Base-by-base conservation (phyloP, 2,329 filamentous ascomycete genomes). In the Alternaria rosae region DNA sequence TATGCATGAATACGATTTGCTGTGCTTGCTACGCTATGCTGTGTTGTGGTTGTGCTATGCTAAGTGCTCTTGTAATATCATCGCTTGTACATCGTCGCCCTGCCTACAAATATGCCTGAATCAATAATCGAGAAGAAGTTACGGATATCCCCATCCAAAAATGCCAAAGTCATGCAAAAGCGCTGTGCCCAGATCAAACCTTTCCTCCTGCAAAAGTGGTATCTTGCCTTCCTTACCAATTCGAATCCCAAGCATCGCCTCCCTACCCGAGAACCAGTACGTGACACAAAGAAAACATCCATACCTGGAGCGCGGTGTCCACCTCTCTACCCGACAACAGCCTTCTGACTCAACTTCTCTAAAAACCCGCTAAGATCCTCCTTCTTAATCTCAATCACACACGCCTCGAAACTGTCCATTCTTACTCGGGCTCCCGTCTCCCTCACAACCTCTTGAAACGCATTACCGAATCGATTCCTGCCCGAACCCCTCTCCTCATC, bases 331-430 rank as follows among this genome's bases (percentile, higher is more conserved):
- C 87, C 87, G 58, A 89, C 91, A 17, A 98, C 93, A 59, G 89
- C 89, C 85, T 96, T 97, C 86, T 93, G 90, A 80, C 94, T 97
- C 76, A 99, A 80, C 58, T 91, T 90, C 82, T 99, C 95, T 68
- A 99, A 83, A 78, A 99, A 99, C 0, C 91, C 92, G 15, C 89
- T 88, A 26, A 99, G 82, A 80, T 98, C 95, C 76, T 98, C 95
- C 83, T 97, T 97, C 81, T 90, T 90, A n/a, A 99, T 94, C 78
- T 99, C 95, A 48, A 98, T 94, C 8, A 98, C 95, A 74, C 93
- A 97, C 78, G 97, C 92, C 80, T 99, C 95, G 74, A 99, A 99
- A 78, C 92, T 96, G 80, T 99, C 95, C 76, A 97, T 96, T 62
- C 93, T 85, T 20, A 98, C 93, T 15, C 94, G 83, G 0, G 94